These are phyloP conservation scores for Speleostelium caveatum DNA, from an alignment of 78 protist genomes.

Conservation along the genomic window DNA sequence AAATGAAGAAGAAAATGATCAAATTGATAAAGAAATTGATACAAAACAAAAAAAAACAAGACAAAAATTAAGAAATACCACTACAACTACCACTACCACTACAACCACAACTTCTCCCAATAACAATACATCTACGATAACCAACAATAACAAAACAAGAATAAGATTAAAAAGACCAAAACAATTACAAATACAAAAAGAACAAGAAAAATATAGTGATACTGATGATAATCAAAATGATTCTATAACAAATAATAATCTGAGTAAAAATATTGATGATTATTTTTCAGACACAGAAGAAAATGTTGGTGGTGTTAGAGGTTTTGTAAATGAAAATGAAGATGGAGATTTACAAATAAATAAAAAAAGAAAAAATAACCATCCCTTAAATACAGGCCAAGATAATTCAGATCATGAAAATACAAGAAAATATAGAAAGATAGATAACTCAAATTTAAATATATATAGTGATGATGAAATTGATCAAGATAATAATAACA, in stretches of 20 bases:
- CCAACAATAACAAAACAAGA: not conserved
- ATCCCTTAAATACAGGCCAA: not conserved
- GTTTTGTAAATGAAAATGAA: not conserved
- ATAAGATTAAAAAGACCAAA: too few relatives aligned
- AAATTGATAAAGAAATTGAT: not conserved
- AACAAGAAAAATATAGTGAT: too few relatives aligned
- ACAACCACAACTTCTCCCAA: slow-evolving; percentile 9
- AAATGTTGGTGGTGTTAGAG: not conserved
- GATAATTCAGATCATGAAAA: not conserved
- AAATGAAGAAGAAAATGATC: not conserved
- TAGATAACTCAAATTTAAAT: not conserved
- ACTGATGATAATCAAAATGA: too few relatives aligned
- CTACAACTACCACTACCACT: slow-evolving; percentile 23
- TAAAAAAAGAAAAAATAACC: too few relatives aligned
- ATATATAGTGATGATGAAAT: not conserved
- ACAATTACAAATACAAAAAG: too few relatives aligned
- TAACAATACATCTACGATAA: not conserved
- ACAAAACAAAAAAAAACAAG: not conserved
- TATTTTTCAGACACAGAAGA: not conserved
- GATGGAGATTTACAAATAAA: too few relatives aligned
- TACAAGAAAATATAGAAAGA: not conserved
- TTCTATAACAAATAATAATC: not conserved
- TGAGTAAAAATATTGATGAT: not conserved
- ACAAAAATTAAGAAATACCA: not conserved
- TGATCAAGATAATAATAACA: not conserved